Evolutionary conservation across 768 basidiomycete genomes (phyloP).

Genomic region (Paxillus involutus): DNA sequence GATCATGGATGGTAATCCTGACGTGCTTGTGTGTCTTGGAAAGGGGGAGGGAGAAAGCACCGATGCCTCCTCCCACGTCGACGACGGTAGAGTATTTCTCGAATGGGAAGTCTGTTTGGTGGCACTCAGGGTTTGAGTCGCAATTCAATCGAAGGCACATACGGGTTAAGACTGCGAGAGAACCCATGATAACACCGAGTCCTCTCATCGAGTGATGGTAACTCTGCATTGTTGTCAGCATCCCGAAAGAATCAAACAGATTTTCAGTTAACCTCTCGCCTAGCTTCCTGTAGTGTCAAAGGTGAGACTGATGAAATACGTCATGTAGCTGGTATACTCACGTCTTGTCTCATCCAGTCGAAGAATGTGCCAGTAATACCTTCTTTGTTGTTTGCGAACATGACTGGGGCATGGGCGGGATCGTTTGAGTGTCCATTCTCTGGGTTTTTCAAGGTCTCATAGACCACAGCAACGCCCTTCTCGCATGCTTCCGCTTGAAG

Average conservation of each 20-base stretch:
- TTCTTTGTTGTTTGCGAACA: conserved; percentile 16
- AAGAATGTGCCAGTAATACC: conserved; percentile 23
- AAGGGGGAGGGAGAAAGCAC: conserved; percentile 30
- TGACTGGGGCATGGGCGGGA: conserved; percentile 20
- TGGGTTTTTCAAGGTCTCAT: conserved; percentile 29
- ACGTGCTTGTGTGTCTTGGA: conserved; percentile 28
- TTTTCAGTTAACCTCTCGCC: conserved; percentile 16
- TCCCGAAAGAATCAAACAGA: not conserved
- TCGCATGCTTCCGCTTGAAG: conserved; percentile 16
- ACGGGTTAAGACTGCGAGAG: conserved; percentile 24
- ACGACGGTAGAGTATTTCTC: conserved; percentile 27
- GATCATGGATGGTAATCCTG: conserved; percentile 33
- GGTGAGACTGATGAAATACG: not conserved
- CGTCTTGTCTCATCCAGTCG: conserved; percentile 23
- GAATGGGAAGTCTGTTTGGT: conserved; percentile 31
- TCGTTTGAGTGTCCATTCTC: conserved; percentile 16
- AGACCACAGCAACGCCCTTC: conserved; percentile 19
- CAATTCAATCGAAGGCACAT: not conserved
- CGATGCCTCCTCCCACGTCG: conserved; percentile 37
- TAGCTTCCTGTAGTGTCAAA: conserved; percentile 9
- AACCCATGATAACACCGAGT: conserved; percentile 22
- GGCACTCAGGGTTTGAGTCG: not conserved
- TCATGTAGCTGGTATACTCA: conserved; percentile 1
- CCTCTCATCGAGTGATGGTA: conserved; percentile 27
- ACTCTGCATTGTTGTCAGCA: conserved; percentile 5